Conservation (phyloP, 2,329 filamentous ascomycete species). For the Xenoacremonium recifei region DNA sequence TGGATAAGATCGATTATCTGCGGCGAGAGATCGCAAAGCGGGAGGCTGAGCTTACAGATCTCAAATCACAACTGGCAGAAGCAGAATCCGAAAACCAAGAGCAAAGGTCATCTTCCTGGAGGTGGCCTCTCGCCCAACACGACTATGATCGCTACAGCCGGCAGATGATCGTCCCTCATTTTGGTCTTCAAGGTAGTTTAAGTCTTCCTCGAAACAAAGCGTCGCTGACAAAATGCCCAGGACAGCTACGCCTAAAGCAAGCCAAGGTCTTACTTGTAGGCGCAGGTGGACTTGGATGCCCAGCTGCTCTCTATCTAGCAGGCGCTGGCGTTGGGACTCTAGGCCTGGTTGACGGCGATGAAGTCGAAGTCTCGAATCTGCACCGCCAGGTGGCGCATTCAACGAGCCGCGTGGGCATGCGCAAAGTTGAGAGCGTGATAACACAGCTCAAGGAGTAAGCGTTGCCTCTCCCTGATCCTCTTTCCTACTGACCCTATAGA, state of each 20-base stretch:
- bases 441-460: slow-evolving; percentile 54
- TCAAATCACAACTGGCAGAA: slow-evolving; percentile 44
- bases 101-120: slow-evolving; percentile 31
- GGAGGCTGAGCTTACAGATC: slow-evolving; percentile 45
- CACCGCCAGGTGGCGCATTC: slow-evolving; percentile 88
- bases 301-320: slow-evolving; percentile 87
- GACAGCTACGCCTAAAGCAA: slow-evolving; percentile 70
- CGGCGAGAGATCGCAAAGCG: slow-evolving; percentile 44
- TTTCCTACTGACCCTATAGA: slow-evolving; percentile 35
- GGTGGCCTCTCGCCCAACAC: slow-evolving; percentile 67
- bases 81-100: slow-evolving; percentile 32
- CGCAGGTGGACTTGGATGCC: slow-evolving; percentile 86
- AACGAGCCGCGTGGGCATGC: slow-evolving; percentile 66
- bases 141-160: slow-evolving; percentile 88
- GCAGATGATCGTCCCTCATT: slow-evolving; percentile 82
- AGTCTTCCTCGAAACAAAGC: neutral
- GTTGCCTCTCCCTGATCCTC: neutral
- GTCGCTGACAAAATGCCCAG: slow-evolving; percentile 38
- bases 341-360: slow-evolving; percentile 84
- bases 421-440: slow-evolving; percentile 78
- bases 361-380: slow-evolving; percentile 85
- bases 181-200: slow-evolving; percentile 68
- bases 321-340: slow-evolving; percentile 83
- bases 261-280: slow-evolving; percentile 79
- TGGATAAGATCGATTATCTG: slow-evolving; percentile 43